Conservation (phyloP, 2,329 filamentous ascomycete species). For the Fusarium brevicatenulatum region DNA sequence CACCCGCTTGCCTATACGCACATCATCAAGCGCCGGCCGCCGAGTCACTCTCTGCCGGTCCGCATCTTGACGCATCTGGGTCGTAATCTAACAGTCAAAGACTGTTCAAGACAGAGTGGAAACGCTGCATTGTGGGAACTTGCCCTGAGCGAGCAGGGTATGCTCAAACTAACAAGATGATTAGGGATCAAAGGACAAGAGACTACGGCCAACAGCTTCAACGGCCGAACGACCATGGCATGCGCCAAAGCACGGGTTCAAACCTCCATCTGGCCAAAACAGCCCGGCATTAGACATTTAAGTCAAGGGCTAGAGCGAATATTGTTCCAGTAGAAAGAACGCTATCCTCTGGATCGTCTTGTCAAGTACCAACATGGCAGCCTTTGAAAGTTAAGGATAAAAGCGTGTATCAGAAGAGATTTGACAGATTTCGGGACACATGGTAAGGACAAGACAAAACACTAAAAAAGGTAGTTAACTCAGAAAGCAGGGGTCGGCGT, state of each 20-base stretch:
- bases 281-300: slow-evolving; percentile 31
- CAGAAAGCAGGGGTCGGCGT: slow-evolving; percentile 18
- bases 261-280: slow-evolving; percentile 27
- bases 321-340: slow-evolving; percentile 52
- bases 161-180: slow-evolving; percentile 16
- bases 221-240: neutral
- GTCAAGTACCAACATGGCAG: slow-evolving; percentile 45
- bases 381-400: slow-evolving; percentile 27
- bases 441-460: slow-evolving; percentile 18
- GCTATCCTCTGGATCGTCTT: slow-evolving; percentile 55
- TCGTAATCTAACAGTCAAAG: slow-evolving; percentile 20
- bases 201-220: slow-evolving; percentile 23
- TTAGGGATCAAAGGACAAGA: slow-evolving; percentile 19
- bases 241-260: slow-evolving; percentile 10
- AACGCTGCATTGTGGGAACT: slow-evolving; percentile 22
- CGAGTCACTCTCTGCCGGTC: slow-evolving; percentile 37
- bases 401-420: slow-evolving; percentile 57
- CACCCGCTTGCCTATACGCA: slow-evolving; percentile 42
- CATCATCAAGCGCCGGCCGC: slow-evolving; percentile 44
- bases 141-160: slow-evolving; percentile 24
- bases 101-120: slow-evolving; percentile 21
- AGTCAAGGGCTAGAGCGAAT: slow-evolving; percentile 36
- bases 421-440: slow-evolving; percentile 37
- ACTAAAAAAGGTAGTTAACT: slow-evolving; percentile 12
- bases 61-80: slow-evolving; percentile 27